These are phyloP conservation scores for Zygosaccharomyces pseudobailii DNA, from an alignment of 1,139 yeast genomes.

Conservation along the genomic window DNA sequence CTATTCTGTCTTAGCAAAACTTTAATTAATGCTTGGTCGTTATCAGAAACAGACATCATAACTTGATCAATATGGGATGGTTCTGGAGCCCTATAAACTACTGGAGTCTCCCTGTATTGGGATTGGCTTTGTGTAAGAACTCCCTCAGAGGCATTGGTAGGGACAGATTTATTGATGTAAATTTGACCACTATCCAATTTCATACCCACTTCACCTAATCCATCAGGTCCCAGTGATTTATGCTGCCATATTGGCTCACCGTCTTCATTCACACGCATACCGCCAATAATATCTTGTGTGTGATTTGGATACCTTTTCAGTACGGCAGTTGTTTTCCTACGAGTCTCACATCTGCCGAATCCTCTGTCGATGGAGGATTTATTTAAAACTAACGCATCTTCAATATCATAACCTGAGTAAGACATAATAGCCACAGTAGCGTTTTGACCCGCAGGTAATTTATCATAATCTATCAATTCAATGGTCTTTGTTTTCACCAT, in stretches of 20 bases:
- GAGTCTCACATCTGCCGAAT: slow-evolving; percentile 97
- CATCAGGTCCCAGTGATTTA: slow-evolving; percentile 85
- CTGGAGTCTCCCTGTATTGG: slow-evolving; percentile 86
- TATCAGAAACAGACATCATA: slow-evolving; percentile 93
- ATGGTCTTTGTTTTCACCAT: slow-evolving; percentile 98
- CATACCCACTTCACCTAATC: slow-evolving; percentile 94
- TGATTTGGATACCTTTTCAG: slow-evolving; percentile 91
- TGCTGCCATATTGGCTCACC: slow-evolving; percentile 84
- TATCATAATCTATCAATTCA: slow-evolving; percentile 91
- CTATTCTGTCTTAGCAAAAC: slow-evolving; percentile 91
- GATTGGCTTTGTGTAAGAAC: slow-evolving; percentile 46
- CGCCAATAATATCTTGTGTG: slow-evolving; percentile 83
- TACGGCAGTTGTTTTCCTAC: slow-evolving; percentile 84
- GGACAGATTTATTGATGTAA: slow-evolving; percentile 87
- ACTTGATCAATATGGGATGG: slow-evolving; percentile 95
- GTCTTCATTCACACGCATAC: slow-evolving; percentile 80
- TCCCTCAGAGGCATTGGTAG: slow-evolving; percentile 78
- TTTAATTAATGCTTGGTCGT: slow-evolving; percentile 90
- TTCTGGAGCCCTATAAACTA: slow-evolving; percentile 89
- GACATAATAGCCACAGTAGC: slow-evolving; percentile 99
- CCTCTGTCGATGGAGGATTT: slow-evolving; percentile 94
- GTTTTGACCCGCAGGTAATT: slow-evolving; percentile 97
- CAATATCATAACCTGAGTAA: slow-evolving; percentile 98
- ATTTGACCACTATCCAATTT: slow-evolving; percentile 89
- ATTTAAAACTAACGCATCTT: slow-evolving; percentile 93